These are phyloP conservation scores for Thalassia testudinum DNA, from an alignment of 116 monocot genomes.

Conservation along the genomic window DNA sequence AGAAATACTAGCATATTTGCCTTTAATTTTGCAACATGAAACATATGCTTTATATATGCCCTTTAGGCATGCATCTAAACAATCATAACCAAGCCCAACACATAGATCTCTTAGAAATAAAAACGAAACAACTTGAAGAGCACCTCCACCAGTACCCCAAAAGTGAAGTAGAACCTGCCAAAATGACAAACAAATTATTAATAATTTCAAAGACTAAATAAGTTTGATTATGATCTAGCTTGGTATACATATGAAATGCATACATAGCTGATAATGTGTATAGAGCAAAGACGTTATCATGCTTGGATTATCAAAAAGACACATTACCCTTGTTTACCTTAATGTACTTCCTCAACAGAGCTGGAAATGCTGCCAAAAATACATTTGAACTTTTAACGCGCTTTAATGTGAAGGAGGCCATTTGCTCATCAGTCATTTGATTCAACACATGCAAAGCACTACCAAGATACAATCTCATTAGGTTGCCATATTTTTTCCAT, in stretches of 20 bases:
- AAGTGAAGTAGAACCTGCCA: constrained; percentile 66
- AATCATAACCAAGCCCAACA: constrained; percentile 77
- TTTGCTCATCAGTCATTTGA: constrained; percentile 95
- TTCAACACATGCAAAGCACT: constrained; percentile 83
- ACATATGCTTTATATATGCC: constrained; percentile 93
- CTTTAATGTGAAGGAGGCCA: constrained; percentile 86
- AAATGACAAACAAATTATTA: not conserved
- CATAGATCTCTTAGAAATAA: constrained; percentile 81
- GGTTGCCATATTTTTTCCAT: constrained; percentile 64
- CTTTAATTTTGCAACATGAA: constrained; percentile 65
- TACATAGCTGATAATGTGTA: not conserved
- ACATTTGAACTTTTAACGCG: constrained; percentile 78
- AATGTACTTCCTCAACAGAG: constrained; percentile 77
- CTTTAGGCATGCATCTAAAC: constrained; percentile 67
- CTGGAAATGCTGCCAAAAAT: constrained; percentile 75
- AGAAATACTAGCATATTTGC: constrained; percentile 50
- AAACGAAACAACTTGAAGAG: constrained; percentile 81
- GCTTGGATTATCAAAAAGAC: not conserved
- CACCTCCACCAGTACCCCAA: constrained; percentile 78
- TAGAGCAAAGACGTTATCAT: not conserved
- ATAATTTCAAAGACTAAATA: too few species aligned
- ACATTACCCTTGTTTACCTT: constrained; percentile 37
- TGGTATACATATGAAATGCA: too few species aligned
- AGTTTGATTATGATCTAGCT: too few species aligned
- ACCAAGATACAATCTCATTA: constrained; percentile 73